Evolutionary conservation across 495 filamentous ascomycete species (phyloP).

Genomic region (Penicillium flavigenum): DNA sequence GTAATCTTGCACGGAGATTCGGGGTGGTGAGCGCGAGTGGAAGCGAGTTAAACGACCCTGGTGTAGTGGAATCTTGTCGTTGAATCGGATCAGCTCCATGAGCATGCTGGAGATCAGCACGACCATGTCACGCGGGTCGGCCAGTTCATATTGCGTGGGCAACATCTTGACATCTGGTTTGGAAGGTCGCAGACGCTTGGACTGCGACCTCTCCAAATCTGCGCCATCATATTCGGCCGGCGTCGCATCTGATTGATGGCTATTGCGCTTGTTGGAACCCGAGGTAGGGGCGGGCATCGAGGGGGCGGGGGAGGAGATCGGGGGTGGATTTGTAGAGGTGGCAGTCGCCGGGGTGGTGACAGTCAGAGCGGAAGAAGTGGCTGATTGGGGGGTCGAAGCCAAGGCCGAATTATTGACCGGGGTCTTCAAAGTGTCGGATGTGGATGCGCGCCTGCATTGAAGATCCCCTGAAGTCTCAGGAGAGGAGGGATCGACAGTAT

Average conservation of each 20-base stretch:
- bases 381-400: constrained; percentile 23
- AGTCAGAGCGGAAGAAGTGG: constrained; percentile 23
- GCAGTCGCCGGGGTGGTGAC: constrained; percentile 21
- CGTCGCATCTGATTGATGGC: constrained; percentile 32
- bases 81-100: constrained; percentile 86
- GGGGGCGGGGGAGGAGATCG: constrained; percentile 26
- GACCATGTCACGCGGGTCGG: constrained; percentile 79
- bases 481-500: constrained; percentile 43
- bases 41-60: constrained; percentile 87
- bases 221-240: constrained; percentile 46
- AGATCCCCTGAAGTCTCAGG: constrained; percentile 43
- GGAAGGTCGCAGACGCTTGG: constrained; percentile 53
- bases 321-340: constrained; percentile 28
- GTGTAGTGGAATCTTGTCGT: constrained; percentile 82
- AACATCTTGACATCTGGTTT: constrained; percentile 66
- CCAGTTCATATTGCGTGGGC: constrained; percentile 73
- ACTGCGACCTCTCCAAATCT: constrained; percentile 50
- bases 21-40: constrained; percentile 91
- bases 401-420: constrained; percentile 24
- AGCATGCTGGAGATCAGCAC: constrained; percentile 93
- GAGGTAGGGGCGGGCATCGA: constrained; percentile 41
- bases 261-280: constrained; percentile 47
- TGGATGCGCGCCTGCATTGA: constrained; percentile 39
- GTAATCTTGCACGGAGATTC: constrained; percentile 91
- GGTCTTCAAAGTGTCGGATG: constrained; percentile 23